phyloP scores from a whole-genome alignment of 768 basidiomycete genomes.

The Mycena pura region DNA sequence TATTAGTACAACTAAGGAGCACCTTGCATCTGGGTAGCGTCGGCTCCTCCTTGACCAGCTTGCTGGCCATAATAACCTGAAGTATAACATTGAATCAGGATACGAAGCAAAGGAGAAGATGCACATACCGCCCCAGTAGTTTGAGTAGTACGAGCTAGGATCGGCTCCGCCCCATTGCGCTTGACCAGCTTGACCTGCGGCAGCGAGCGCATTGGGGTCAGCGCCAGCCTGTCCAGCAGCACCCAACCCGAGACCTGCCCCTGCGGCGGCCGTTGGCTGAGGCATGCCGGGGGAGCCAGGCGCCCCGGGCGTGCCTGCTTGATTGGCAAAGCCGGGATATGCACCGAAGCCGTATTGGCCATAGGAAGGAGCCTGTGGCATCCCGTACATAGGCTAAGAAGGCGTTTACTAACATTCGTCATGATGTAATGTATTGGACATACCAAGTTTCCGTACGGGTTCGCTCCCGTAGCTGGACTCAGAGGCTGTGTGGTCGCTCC shows the following conservation, averaged over 20 bases:
- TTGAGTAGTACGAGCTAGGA: slow-evolving; percentile 77
- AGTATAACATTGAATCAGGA: slow-evolving; percentile 21
- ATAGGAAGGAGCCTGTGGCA: slow-evolving; percentile 83
- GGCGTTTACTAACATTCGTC: slow-evolving; percentile 7
- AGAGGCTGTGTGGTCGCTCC: slow-evolving; percentile 65
- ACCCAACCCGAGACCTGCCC: slow-evolving; percentile 59
- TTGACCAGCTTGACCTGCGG: slow-evolving; percentile 65
- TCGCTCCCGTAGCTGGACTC: slow-evolving; percentile 65
- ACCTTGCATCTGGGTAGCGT: slow-evolving; percentile 61
- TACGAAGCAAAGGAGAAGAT: not conserved
- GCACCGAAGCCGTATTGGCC: slow-evolving; percentile 81
- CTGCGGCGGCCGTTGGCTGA: slow-evolving; percentile 59
- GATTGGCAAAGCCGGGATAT: slow-evolving; percentile 74
- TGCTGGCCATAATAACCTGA: slow-evolving; percentile 86
- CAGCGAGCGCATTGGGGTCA: slow-evolving; percentile 58
- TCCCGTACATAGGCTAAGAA: slow-evolving; percentile 84
- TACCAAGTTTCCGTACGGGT: slow-evolving; percentile 86
- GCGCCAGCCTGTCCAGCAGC: slow-evolving; percentile 64
- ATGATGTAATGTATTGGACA: slow-evolving; percentile 32
- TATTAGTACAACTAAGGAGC: slow-evolving; percentile 43
- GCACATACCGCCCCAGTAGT: slow-evolving; percentile 83
- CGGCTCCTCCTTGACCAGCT: slow-evolving; percentile 63
- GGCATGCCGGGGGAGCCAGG: slow-evolving; percentile 67
- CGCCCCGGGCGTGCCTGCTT: slow-evolving; percentile 56
- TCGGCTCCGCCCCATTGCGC: slow-evolving; percentile 81